Base-by-base conservation (phyloP, 2,329 filamentous ascomycete genomes). In the Trematosphaeria pertusa region DNA sequence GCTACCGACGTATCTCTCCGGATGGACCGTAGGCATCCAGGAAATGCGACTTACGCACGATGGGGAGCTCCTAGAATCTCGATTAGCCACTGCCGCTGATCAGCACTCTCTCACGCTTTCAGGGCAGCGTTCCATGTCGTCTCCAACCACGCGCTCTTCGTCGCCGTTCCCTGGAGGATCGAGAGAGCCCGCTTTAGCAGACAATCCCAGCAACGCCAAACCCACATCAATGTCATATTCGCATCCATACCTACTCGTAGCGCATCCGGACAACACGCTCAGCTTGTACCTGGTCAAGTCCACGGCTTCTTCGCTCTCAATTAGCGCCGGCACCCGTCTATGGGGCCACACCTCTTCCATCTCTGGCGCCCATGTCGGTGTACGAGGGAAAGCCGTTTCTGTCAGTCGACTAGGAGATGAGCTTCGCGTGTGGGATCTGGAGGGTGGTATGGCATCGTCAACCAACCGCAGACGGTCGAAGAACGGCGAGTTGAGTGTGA, bases 261-360 rank as follows among this genome's bases (percentile, higher is more conserved):
- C 89, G 0, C 84, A 96, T 54, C 85, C 88, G 0, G 91, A 97
- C 70, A 97, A 97, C 65, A 96, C 92, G 0, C 76, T 96, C 19
- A 86, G 91, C 1, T 77, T 96, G 24, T 88, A 94, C 64, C 79
- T 95, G 22, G 89, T 93, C 58, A 90, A 84, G 3, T 93, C 91
- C 0, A 89, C 82, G 3, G 74, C 83, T 1, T 79, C 83, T 0
- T 65, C 70, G 1, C 78, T 96, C 2, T 83, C 81, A 1, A 86
- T 97, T 44, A 87, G 88, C 28, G 75, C 84, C 0, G 89, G 88
- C 1, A 87, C 86, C 54, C 82, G 90, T 20, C 81, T 97, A 5
- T 96, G 90, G 89, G 92, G 92, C 6, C 92, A 96, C 65, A 96
- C 92, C 0, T 95, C 91, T 1, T 89, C 89, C 3, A 90, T 97